Evolutionary conservation across 1,139 yeast species (phyloP).

Genomic region (Zygoascus sp.): DNA sequence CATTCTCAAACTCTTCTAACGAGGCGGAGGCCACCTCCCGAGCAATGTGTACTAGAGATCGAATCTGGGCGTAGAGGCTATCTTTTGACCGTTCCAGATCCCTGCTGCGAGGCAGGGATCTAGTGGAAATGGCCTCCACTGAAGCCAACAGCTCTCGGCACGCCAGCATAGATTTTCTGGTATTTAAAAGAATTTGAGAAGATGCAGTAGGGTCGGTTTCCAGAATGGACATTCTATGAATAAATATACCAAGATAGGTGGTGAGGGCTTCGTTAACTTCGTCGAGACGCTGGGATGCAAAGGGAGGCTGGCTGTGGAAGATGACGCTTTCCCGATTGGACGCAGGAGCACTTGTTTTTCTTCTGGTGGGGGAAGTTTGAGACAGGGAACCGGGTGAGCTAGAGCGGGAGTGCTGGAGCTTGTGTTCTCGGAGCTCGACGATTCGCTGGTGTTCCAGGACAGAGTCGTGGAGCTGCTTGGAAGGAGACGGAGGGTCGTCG

Average conservation of each 20-base stretch:
- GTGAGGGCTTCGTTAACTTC: constrained; percentile 70
- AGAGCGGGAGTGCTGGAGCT: constrained; percentile 6
- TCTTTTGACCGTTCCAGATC: constrained; percentile 38
- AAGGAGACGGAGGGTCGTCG: constrained; percentile 10
- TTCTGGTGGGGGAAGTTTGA: constrained; percentile 2
- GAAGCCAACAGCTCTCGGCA: constrained; percentile 40
- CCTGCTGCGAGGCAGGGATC: constrained; percentile 29
- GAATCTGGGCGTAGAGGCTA: constrained; percentile 33
- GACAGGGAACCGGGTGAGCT: constrained; percentile 6
- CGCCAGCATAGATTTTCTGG: constrained; percentile 40
- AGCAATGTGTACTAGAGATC: constrained; percentile 30
- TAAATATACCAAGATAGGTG: constrained; percentile 56
- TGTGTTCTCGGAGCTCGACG: constrained; percentile 2
- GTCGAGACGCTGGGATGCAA: constrained; percentile 63
- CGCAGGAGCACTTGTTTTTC: background rate
- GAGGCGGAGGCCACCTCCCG: constrained; percentile 22
- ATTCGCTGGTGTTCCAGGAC: constrained; percentile 2
- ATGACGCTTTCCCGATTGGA: constrained; percentile 28
- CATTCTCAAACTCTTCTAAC: constrained; percentile 16
- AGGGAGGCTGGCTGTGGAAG: constrained; percentile 50
- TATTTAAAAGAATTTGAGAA: constrained; percentile 36
- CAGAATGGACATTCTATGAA: constrained; percentile 31
- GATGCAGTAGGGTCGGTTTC: constrained; percentile 34
- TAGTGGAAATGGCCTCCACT: constrained; percentile 33
- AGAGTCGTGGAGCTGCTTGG: constrained; percentile 1